Evolutionary conservation across 164 flowering plant species (phyloP).

Genomic region (Liquidambar formosana): DNA sequence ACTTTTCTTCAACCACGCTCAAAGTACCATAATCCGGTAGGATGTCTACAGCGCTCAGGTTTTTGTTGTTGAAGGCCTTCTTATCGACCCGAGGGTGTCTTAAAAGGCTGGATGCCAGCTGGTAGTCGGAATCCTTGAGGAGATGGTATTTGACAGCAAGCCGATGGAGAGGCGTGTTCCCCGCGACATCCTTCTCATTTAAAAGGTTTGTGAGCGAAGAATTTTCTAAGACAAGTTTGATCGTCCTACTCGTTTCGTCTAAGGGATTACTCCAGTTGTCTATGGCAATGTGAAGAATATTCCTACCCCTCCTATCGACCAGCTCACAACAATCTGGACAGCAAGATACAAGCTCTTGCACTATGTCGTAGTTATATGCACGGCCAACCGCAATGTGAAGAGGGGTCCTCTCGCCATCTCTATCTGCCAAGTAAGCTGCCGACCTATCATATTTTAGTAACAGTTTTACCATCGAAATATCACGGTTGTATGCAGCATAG

Average conservation of each 20-base stretch:
- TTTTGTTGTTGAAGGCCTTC: neutral
- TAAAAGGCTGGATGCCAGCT: no score
- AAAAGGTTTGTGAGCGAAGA: neutral
- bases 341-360: neutral
- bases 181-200: constrained; percentile 8
- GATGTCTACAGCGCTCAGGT: no score
- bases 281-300: constrained; percentile 7
- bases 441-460: constrained; percentile 5
- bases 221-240: neutral
- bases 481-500: neutral
- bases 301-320: neutral
- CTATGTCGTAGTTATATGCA: neutral
- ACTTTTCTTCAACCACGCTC: no score
- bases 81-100: no score
- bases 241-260: no score
- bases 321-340: constrained; percentile 10
- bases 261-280: no score
- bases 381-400: constrained; percentile 4
- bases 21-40: no score
- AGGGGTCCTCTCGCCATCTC: constrained; percentile 4
- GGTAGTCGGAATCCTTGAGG: no score
- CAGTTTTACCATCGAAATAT: neutral
- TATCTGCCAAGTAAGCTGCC: neutral
- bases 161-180: constrained; percentile 13
- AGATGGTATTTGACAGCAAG: neutral